Percentiles rank a stretch among this genome's conserved stretches.
Conservation (phyloP, 768 basidiomycete genomes). For the Mycena filopes region DNA sequence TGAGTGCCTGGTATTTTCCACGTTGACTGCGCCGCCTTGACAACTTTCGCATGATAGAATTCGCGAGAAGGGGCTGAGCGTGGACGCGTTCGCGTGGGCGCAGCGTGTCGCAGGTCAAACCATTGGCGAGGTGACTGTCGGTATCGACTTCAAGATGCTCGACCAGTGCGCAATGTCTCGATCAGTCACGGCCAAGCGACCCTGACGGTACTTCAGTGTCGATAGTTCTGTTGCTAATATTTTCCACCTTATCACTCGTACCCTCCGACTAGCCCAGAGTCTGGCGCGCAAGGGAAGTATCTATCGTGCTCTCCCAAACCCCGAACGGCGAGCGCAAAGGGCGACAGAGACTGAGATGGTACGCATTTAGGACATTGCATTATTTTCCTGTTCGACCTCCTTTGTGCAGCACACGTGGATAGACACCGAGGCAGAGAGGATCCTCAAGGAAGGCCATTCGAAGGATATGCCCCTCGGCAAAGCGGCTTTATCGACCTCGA, state of each 20-base stretch:
- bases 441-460: background rate
- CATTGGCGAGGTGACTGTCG: constrained; percentile 27
- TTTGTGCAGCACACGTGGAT: constrained; percentile 10
- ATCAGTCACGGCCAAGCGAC: background rate
- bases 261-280: constrained; percentile 15
- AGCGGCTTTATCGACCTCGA: constrained; percentile 14
- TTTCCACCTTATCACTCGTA: constrained; percentile 7
- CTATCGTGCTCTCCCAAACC: constrained; percentile 30
- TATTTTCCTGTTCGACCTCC: too few species aligned
- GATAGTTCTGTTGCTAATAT: constrained; percentile 8
- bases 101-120: constrained; percentile 27
- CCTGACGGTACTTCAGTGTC: background rate
- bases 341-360: background rate
- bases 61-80: constrained; percentile 11
- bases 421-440: constrained; percentile 3
- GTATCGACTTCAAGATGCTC: constrained; percentile 25
- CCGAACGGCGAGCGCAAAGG: constrained; percentile 19
- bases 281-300: constrained; percentile 26
- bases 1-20: too few species aligned
- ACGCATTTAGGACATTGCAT: background rate
- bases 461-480: constrained; percentile 5
- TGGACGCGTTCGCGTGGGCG: constrained; percentile 25
- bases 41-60: constrained; percentile 1
- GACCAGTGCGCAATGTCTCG: background rate
- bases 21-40: too few species aligned